A percentile compares a stretch with the other conserved stretches of the same genome.
phyloP scores from a whole-genome alignment of 179 eudicot genomes.

The Beta corolliflora region DNA sequence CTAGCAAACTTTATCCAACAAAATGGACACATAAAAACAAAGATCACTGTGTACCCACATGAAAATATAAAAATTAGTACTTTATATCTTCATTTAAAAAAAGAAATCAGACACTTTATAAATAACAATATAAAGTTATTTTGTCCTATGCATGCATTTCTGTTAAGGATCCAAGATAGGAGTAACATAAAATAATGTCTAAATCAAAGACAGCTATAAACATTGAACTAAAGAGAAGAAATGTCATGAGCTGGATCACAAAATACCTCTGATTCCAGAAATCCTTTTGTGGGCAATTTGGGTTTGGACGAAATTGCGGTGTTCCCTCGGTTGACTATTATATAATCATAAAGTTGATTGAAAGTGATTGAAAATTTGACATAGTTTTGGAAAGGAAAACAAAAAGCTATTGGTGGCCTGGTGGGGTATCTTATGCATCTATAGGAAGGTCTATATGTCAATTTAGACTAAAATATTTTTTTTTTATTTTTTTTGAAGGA shows the following conservation, averaged over 20 bases:
- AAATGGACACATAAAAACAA: constrained; percentile 6
- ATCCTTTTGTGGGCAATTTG: constrained; percentile 30
- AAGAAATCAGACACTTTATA: not conserved
- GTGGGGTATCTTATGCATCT: too few relatives aligned
- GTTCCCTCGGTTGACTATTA: constrained; percentile 26
- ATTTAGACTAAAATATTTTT: too few relatives aligned
- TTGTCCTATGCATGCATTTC: constrained; percentile 1
- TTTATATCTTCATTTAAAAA: too few relatives aligned
- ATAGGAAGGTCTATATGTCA: too few relatives aligned
- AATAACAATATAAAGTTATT: not conserved
- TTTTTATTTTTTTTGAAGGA: too few relatives aligned
- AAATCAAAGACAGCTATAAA: constrained; percentile 35
- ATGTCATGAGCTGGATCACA: constrained; percentile 36
- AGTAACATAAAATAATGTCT: constrained; percentile 4
- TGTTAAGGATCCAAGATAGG: not conserved
- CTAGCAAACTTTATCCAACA: constrained; percentile 2
- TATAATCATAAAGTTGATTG: not conserved
- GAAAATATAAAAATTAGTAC: not conserved
- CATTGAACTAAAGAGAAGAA: constrained; percentile 12
- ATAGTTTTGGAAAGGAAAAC: not conserved
- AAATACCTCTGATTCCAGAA: constrained; percentile 14
- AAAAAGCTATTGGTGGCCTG: not conserved
- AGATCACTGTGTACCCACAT: constrained; percentile 4
- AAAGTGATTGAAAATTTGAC: not conserved
- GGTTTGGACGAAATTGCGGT: constrained; percentile 1